Evolutionary conservation across 2,329 filamentous ascomycete genomes (phyloP), one percentile per base, ranked within the genome.

Genomic region (Colletotrichum graminicola): DNA sequence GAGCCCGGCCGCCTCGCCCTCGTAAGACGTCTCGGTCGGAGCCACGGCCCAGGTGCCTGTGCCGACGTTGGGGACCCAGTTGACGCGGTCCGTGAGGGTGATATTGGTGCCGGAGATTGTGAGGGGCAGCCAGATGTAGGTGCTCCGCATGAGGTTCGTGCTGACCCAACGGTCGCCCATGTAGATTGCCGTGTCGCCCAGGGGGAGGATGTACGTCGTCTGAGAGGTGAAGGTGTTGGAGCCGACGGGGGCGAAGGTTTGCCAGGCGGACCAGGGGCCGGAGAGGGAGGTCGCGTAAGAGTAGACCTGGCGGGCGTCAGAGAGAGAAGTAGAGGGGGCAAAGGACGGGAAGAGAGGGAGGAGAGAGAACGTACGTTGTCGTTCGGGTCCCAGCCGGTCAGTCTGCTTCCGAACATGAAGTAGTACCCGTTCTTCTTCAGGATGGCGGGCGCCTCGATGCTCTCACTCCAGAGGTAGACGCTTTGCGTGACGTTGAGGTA

Each of bases 81-180:
- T 88, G 10, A 88, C 87, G 41, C 82, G 78, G 77, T 90, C 86
- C 63, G 82, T 79, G 76, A 89, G 83, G 18, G 75, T 83, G 5
- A 89, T 86, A 0, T 80, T 84, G 0, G 83, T 88, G 0, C 87
- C 88, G 2, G 81, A 82, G 72, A 91, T 83, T 7, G 76, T 81
- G 0, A 92, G 79, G 0, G 90, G 90, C 0, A 92, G 83, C 90
- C 90, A 92, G 54, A 92, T 80, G 75, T 92, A 92, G 0, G 89
- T 91, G 66, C 85, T 88, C 0, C 86, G 80, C 80, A 86, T 87
- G 0, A 93, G 83, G 73, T 92, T 89, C 29, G 78, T 77, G 11
- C 83, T 85, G 0, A 88, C 79, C 91, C 91, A 93, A 41, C 91
- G 87, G 79, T 93, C 91, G 23, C 91, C 91, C 79, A 92, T 87